Percentiles rank a stretch among this genome's conserved stretches.
Conservation (phyloP, 2,329 filamentous ascomycete genomes). For the Botrytis cinerea region DNA sequence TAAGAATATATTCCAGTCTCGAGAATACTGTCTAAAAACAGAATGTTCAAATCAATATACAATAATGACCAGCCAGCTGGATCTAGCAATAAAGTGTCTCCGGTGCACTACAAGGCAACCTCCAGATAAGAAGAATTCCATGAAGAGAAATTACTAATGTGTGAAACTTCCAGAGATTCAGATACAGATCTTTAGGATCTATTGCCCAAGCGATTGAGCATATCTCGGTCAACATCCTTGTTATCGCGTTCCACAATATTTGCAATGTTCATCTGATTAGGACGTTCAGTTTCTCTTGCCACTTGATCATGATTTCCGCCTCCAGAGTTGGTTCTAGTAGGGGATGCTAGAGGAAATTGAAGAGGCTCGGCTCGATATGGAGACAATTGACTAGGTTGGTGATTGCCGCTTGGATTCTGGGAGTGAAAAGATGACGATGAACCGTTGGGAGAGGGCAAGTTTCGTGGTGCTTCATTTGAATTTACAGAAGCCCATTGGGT, state of each 20-base stretch:
- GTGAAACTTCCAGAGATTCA: not conserved
- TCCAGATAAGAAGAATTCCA: not conserved
- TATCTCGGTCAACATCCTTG: conserved; percentile 40
- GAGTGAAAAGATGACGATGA: conserved; percentile 40
- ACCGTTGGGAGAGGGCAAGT: conserved; percentile 39
- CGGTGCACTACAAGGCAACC: not conserved
- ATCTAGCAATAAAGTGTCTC: not conserved
- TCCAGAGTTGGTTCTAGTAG: conserved; percentile 38
- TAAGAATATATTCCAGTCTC: not conserved
- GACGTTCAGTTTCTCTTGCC: conserved; percentile 18
- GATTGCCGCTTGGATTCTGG: conserved; percentile 21
- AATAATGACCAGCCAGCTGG: not conserved
- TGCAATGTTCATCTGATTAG: conserved; percentile 42
- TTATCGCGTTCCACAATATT: conserved; percentile 41
- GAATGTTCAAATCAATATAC: not conserved
- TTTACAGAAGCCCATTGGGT: too few relatives aligned
- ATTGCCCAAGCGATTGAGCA: conserved; percentile 39
- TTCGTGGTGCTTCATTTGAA: not conserved
- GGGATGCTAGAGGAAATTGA: conserved; percentile 38
- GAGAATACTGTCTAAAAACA: not conserved
- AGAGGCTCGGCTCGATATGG: conserved; percentile 33
- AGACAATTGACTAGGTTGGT: conserved; percentile 29
- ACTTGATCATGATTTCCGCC: conserved; percentile 27
- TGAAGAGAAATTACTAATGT: not conserved
- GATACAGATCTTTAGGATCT: not conserved